Evolutionary conservation across 257 asterid species (phyloP).

Genomic region (Linderniella brevidens): DNA sequence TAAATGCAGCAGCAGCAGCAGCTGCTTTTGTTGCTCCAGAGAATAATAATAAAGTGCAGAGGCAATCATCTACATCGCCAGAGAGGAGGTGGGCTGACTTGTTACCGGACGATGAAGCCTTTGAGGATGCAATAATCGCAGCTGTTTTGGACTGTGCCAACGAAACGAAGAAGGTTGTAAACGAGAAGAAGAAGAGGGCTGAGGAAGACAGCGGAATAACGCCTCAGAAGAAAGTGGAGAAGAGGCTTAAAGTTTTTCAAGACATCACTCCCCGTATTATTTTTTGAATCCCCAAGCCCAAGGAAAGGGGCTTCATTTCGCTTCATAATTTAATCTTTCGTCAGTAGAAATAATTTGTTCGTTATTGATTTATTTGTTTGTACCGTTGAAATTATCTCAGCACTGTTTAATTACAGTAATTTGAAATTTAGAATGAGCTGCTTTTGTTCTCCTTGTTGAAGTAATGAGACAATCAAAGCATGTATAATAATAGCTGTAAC

Average conservation of each 20-base stretch:
- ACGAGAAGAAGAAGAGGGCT: neutral
- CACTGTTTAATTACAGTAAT: no score
- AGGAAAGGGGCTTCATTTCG: no score
- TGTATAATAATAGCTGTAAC: no score
- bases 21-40: conserved; percentile 11
- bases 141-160: conserved; percentile 35
- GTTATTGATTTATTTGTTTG: no score
- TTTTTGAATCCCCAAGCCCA: conserved; percentile 31
- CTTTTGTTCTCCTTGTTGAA: no score
- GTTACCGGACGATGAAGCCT: conserved; percentile 63
- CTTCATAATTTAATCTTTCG: no score
- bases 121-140: conserved; percentile 73
- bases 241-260: conserved; percentile 80
- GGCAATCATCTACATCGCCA: conserved; percentile 27
- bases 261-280: conserved; percentile 33
- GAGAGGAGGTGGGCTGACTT: conserved; percentile 32
- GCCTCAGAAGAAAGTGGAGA: conserved; percentile 37
- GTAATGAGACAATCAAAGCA: no score
- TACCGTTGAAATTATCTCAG: no score
- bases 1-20: conserved; percentile 18
- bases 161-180: conserved; percentile 11
- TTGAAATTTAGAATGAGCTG: no score
- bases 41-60: conserved; percentile 25
- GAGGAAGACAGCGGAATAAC: conserved; percentile 8
- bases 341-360: no score